Evolutionary conservation across 2,329 filamentous ascomycete species (phyloP).

Genomic region (Stagonosporopsis rhizophila): DNA sequence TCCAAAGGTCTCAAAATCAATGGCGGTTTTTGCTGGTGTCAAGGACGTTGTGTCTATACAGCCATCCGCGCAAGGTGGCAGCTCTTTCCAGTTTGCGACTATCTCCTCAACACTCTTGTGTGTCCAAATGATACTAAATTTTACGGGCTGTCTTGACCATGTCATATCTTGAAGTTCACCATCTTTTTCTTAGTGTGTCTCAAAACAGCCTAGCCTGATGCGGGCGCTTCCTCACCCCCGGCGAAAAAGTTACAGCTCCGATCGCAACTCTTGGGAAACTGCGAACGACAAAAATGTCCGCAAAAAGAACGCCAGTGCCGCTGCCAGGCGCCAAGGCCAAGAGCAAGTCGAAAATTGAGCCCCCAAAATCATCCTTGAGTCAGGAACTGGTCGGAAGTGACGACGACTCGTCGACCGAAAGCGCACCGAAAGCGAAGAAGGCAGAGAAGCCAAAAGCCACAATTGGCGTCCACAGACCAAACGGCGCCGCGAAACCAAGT

Average conservation of each 20-base stretch:
- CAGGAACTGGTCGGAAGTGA: slow-evolving; percentile 46
- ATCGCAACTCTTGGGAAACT: slow-evolving; percentile 22
- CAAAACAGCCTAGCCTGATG: slow-evolving; percentile 18
- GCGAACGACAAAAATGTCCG: slow-evolving; percentile 43
- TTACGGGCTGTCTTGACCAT: background rate
- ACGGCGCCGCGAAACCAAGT: slow-evolving; percentile 32
- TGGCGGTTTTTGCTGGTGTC: background rate
- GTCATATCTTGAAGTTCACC: slow-evolving; percentile 18
- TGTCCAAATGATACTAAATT: background rate
- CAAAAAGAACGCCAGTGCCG: slow-evolving; percentile 45
- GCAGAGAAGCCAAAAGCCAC: slow-evolving; percentile 33
- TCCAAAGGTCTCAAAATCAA: background rate
- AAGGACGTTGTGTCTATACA: too few species aligned
- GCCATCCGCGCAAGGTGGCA: background rate
- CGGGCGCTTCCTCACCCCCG: background rate
- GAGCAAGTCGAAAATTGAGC: slow-evolving; percentile 26
- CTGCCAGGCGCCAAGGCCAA: slow-evolving; percentile 42
- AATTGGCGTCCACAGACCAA: slow-evolving; percentile 42
- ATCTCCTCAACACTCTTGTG: background rate
- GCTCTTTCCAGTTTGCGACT: background rate
- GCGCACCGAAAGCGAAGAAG: slow-evolving; percentile 23
- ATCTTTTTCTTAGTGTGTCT: slow-evolving; percentile 14
- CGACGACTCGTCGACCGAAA: slow-evolving; percentile 41
- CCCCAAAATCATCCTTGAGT: slow-evolving; percentile 41
- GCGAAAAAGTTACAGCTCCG: slow-evolving; percentile 38